phyloP scores from a whole-genome alignment of 495 filamentous ascomycete species.

The Cladorrhinum samala region DNA sequence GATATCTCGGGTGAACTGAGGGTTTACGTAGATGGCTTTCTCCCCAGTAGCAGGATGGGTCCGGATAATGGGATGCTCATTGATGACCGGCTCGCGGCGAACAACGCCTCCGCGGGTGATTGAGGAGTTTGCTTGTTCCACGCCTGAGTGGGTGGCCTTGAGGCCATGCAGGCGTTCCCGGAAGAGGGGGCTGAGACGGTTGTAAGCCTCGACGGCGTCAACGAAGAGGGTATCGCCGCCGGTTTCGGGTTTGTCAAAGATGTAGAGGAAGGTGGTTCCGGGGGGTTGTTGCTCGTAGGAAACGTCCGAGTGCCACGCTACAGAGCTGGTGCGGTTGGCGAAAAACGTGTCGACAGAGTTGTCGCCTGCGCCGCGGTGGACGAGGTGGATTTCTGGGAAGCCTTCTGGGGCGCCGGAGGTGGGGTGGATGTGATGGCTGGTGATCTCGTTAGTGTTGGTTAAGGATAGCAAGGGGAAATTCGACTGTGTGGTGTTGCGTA shows the following conservation, averaged over 20 bases:
- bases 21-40: constrained; percentile 82
- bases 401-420: constrained; percentile 65
- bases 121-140: constrained; percentile 61
- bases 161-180: constrained; percentile 68
- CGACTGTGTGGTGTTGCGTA: neutral
- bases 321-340: constrained; percentile 57
- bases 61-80: constrained; percentile 68
- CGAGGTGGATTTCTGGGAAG: constrained; percentile 70
- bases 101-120: constrained; percentile 53
- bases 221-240: constrained; percentile 78
- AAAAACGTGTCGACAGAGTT: constrained; percentile 54
- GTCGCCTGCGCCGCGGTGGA: constrained; percentile 65
- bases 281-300: constrained; percentile 81
- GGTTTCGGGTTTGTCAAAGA: constrained; percentile 66
- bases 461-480: neutral
- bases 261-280: constrained; percentile 75
- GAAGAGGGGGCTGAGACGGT: constrained; percentile 65
- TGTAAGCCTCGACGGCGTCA: constrained; percentile 69
- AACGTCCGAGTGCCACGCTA: constrained; percentile 78
- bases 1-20: constrained; percentile 70
- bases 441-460: neutral
- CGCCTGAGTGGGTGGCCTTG: constrained; percentile 67
- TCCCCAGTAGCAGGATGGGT: constrained; percentile 79
- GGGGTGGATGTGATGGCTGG: constrained; percentile 74
- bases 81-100: constrained; percentile 63